phyloP scores from a whole-genome alignment of 148 eudicot species.

The Amaranthus hypochondriacus region DNA sequence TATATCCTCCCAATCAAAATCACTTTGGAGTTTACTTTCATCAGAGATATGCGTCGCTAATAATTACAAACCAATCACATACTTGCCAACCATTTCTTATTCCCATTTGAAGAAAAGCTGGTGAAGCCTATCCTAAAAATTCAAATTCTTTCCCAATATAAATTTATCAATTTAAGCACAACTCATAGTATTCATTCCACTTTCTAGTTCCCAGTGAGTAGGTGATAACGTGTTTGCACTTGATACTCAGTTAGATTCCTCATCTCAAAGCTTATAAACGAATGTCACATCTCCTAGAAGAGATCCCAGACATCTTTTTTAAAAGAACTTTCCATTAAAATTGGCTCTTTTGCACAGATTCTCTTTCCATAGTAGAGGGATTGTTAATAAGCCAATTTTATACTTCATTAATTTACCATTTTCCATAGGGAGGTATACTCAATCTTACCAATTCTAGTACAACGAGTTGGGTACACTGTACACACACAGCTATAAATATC shows the following conservation, averaged over 20 bases:
- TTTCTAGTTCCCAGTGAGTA: not conserved
- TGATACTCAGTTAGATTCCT: not conserved
- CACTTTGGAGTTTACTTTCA: not conserved
- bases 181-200: not conserved
- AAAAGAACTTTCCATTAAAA: not conserved
- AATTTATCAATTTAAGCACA: not conserved
- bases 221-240: not conserved
- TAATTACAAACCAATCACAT: not conserved
- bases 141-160: not conserved
- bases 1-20: not conserved
- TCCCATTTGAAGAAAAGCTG: not conserved
- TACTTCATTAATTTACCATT: not conserved
- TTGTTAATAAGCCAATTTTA: no score
- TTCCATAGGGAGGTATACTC: not conserved
- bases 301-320: no score
- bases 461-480: no score
- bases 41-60: not conserved
- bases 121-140: not conserved
- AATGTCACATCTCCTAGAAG: not conserved
- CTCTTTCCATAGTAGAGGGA: not conserved
- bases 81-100: not conserved
- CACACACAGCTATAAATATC: no score
- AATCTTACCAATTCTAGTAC: no score
- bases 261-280: not conserved
- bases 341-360: no score